Evolutionary conservation across 176 grass and related monocot species (phyloP), one percentile per base, ranked within the genome.

Genomic region (Triticum monococcum): DNA sequence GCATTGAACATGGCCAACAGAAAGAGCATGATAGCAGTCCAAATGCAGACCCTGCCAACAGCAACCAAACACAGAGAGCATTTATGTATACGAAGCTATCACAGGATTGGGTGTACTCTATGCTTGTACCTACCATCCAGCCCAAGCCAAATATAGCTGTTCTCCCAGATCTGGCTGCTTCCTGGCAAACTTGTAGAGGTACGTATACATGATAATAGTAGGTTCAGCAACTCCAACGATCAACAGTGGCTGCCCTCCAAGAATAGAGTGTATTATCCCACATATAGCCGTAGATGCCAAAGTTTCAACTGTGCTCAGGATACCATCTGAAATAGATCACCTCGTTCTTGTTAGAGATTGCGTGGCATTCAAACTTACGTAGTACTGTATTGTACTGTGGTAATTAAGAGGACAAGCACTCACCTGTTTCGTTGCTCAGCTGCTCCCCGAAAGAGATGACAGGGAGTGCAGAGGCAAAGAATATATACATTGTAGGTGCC

Each of bases 181-280:
- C 75, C 91, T 96, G 38, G 93, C 93, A 68, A 91, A 98, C 43
- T 78, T 94, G 84, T 96, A 98, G 9, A 98, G 87, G 41, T 98
- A 98, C 4, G 97, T 91, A 6, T 98, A 98, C 97, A 98, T 98
- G 25, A 98, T 98, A 60, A 96, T 88, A 3, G 97, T 98, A 46
- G 97, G 97, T 12, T 98, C 97, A 32, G 94, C 97, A 22, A 98
- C 94, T 84, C 96, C 97, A 57, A 98, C 97, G 50, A 98, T 94
- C 79, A 98, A 3, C 72, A 98, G 12, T 2, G 97, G 97, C 70
- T 98, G 97, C 65, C 97, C 97, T 77, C 97, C 97, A 62, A 98
- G 35, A 57, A 98, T 40, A 36, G 97, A 88, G 80, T 98, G 97
- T 65, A 98, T 91, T 37, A 98, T 84, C 66, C 97, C 97, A 26